These are phyloP conservation scores for Albophoma yamanashiensis DNA, from an alignment of 2,329 filamentous ascomycete species.

Conservation along the genomic window DNA sequence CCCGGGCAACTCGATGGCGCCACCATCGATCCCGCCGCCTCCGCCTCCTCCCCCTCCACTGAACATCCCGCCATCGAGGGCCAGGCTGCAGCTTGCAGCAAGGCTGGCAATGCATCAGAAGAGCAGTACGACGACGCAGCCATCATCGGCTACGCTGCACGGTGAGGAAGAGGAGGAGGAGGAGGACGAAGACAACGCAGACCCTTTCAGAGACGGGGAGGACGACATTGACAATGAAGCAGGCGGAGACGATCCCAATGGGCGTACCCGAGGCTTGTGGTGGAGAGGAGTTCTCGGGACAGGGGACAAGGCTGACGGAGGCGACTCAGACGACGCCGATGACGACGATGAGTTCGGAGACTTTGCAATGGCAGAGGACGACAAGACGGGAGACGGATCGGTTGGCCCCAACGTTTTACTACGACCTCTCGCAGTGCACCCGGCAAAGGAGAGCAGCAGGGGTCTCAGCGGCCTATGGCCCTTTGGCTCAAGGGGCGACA, in stretches of 20 bases:
- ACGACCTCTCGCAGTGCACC: constrained; percentile 44
- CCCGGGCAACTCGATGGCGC: constrained; percentile 35
- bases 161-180: constrained; percentile 29
- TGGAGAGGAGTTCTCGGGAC: constrained; percentile 31
- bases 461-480: constrained; percentile 47
- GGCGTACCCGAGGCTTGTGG: constrained; percentile 30
- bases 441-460: constrained; percentile 27
- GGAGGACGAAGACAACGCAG: constrained; percentile 23
- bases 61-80: constrained; percentile 77
- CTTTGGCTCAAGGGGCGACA: constrained; percentile 33
- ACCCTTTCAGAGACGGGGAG: constrained; percentile 44
- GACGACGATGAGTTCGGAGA: constrained; percentile 58
- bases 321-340: constrained; percentile 39
- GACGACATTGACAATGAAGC: constrained; percentile 43
- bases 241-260: constrained; percentile 30
- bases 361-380: constrained; percentile 53
- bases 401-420: constrained; percentile 35
- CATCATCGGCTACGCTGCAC: constrained; percentile 30
- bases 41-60: constrained; percentile 68
- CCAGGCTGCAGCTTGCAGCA: constrained; percentile 81
- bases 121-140: constrained; percentile 37
- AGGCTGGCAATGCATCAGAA: constrained; percentile 69
- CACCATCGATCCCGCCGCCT: constrained; percentile 47
- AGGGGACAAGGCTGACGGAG: constrained; percentile 30
- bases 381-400: constrained; percentile 13